Percentiles rank a stretch among this genome's conserved stretches.
These are phyloP conservation scores for Gonapodya prolifera DNA, from an alignment of 192 early-diverging fungal genomes.

Conservation along the genomic window DNA sequence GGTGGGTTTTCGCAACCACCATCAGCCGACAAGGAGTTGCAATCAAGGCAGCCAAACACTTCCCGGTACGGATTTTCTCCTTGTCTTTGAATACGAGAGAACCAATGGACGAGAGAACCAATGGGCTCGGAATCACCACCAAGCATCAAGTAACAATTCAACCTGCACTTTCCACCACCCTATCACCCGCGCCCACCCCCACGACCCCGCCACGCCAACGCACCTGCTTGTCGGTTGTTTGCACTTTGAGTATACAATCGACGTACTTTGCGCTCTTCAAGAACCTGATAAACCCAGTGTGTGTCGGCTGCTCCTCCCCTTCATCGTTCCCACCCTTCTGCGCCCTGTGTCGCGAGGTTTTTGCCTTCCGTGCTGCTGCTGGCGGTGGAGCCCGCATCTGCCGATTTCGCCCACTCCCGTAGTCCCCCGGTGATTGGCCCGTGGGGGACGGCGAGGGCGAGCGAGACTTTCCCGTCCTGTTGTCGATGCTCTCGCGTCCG, in stretches of 20 bases:
- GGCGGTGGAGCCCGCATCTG: background rate
- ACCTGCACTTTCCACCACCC: too few species aligned
- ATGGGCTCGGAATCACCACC: too few species aligned
- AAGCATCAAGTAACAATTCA: too few species aligned
- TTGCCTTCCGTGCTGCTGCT: background rate
- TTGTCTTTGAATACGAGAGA: too few species aligned
- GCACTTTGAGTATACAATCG: background rate
- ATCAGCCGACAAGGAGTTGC: too few species aligned
- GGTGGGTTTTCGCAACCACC: too few species aligned
- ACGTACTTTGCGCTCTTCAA: background rate
- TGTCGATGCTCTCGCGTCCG: background rate
- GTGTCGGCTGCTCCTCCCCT: background rate
- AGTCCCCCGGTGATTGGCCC: background rate
- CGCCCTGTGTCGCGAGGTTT: background rate
- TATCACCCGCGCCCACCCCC: too few species aligned
- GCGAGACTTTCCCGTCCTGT: background rate
- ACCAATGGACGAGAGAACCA: too few species aligned
- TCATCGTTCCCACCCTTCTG: background rate
- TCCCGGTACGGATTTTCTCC: too few species aligned
- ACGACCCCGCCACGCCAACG: background rate
- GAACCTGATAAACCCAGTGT: background rate
- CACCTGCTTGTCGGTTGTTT: background rate
- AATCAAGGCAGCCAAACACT: too few species aligned
- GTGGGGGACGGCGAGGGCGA: background rate
- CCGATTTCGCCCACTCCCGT: background rate